Evolutionary conservation across 2,329 filamentous ascomycete genomes (phyloP).

Genomic region (Erysiphe pisi): DNA sequence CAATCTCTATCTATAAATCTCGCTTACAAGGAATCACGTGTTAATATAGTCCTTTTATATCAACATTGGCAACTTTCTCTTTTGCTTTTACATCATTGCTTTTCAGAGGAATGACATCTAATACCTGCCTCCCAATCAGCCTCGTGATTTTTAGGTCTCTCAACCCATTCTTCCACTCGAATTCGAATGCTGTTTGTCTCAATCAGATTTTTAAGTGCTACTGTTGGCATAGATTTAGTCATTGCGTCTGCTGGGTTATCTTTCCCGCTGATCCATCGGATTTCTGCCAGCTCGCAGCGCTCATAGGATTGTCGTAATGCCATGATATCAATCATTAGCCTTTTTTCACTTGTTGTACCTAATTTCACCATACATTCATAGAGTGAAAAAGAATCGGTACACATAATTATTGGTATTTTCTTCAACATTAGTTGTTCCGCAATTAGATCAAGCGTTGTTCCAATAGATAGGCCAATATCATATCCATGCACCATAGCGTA

Average conservation of each 20-base stretch:
- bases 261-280: constrained; percentile 1
- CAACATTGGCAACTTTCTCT: no score
- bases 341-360: constrained; percentile 28
- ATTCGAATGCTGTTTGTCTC: neutral
- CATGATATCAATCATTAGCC: neutral
- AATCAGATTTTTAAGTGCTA: neutral
- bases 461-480: no score
- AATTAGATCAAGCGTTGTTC: no score
- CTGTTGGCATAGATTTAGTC: neutral
- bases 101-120: no score
- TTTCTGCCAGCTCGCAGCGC: neutral
- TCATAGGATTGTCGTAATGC: constrained; percentile 25
- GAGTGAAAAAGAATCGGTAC: constrained; percentile 17
- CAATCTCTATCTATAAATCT: no score
- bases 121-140: no score
- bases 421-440: neutral
- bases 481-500: constrained; percentile 28
- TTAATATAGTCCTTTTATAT: no score
- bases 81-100: no score
- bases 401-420: constrained; percentile 26
- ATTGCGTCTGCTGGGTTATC: neutral
- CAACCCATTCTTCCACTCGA: constrained; percentile 10
- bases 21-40: no score
- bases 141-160: no score
- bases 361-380: constrained; percentile 29